Evolutionary conservation across 2,329 filamentous ascomycete genomes (phyloP), one percentile per base, ranked within the genome.

Genomic region (Cadophora sp.): DNA sequence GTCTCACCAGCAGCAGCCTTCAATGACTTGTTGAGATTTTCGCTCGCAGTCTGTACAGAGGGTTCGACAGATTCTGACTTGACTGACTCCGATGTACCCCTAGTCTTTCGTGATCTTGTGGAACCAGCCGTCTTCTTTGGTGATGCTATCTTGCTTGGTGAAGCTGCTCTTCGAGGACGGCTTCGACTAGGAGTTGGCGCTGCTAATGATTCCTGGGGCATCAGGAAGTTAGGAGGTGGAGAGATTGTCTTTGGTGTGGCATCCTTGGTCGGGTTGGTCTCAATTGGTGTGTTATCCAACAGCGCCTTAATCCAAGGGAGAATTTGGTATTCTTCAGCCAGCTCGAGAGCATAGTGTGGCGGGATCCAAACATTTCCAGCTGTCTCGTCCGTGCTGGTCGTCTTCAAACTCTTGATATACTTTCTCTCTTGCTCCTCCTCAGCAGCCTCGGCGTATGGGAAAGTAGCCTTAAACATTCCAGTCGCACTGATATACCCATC

Each of bases 321-420:
- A 79, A 98, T 94, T 66, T 88, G 86, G 79, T 98, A 99, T 80
- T 98, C 94, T 56, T 92, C 89, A 62, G 95, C 92, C 14, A 99
- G 86, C 67, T 87, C 82, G 55, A 99, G 86, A 43, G 96, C 96
- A 88, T 88, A 81, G 72, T 91, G 85, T 6, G 95, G 94, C 58
- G 93, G 89, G 62, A 98, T 94, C 96, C 96, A 99, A 63, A 99
- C 89, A 79, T 97, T 99, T 56, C 96, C 96, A 29, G 96, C 96
- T 34, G 96, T 94, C 84, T 98, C 96, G 78, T 98, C 94, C 66
- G 86, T 86, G 75, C 94, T 97, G 11, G 94, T 97, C 34, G 91
- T 91, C 40, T 88, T 81, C 31, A 96, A 89, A 7, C 87, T 88
- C 83, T 97, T 97, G 81, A 99, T 90, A 81, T 93, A 94, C 76